Base-by-base conservation (phyloP, 2,329 filamentous ascomycete genomes). In the Nannizziopsis arthrosporioides region DNA sequence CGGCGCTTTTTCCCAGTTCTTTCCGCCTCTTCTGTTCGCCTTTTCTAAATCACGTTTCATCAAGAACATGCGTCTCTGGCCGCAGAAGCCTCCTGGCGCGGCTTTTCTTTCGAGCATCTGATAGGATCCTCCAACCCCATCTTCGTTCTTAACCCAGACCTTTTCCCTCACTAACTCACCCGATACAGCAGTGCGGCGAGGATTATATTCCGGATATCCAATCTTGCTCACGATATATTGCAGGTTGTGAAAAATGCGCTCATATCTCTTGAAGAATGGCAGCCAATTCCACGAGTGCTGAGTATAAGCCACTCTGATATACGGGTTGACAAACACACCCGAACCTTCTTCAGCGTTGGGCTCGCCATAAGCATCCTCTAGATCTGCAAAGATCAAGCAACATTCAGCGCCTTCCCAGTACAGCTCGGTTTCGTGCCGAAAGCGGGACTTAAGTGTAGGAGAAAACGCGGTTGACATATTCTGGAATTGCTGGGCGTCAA, bases 351-450 rank as follows among this genome's bases (percentile, higher is more conserved):
- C 34, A 15, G 30, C 5, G 12, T 11, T 11, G 9, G 47, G 32
- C 14, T 43, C 19, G n/a, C 37, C 45, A 34, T 35, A 41, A 6
- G 8, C 34, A 8, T 44, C 19, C 17, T 51, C 50, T 17, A 49
- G 31, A 12, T 48, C 46, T 12, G 50, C 46, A 35, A 51, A 51
- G 18, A 49, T 45, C 2, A 51, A 42, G 31, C 50, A 51, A n/a
- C 50, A 51, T 19, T 51, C 50, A 22, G 50, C 50, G 6, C 46
- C 50, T 34, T 51, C 50, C 50, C 50, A 51, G 31, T 49, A 51
- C 5, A 35, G 30, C 30, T 51, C 50, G 5, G 46, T 36, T 3
- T 15, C 31, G 34, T 42, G 42, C 11, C 18, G 42, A 38, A 14
- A 51, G 31, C 36, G 41, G 32, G n/a, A 11, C 12, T 14, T 22